phyloP scores from a whole-genome alignment of 352 stramenopile species.

The Phytophthora fragariaefolia region DNA sequence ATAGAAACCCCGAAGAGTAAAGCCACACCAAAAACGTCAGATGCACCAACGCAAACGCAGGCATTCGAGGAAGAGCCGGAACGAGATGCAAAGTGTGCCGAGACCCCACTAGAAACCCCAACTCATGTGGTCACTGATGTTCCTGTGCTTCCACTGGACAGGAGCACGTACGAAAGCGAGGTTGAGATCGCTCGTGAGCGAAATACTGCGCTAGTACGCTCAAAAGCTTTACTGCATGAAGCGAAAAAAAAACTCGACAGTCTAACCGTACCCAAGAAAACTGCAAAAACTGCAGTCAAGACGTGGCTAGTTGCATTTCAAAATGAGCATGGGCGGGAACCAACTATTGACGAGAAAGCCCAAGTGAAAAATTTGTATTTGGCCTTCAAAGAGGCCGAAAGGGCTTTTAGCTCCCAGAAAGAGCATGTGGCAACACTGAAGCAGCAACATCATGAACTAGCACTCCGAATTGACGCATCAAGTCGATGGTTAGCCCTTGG shows the following conservation, averaged over 20 bases:
- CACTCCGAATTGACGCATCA: conserved; percentile 57
- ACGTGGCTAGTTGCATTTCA: conserved; percentile 70
- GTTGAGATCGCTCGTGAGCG: conserved; percentile 51
- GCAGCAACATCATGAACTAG: conserved; percentile 48
- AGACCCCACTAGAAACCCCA: not conserved
- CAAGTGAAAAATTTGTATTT: conserved; percentile 81
- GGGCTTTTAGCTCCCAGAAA: conserved; percentile 55
- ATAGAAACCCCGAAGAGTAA: conserved; percentile 33
- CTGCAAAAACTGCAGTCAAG: conserved; percentile 69
- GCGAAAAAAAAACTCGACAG: conserved; percentile 46
- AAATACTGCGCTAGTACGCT: conserved; percentile 50
- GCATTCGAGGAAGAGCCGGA: conserved; percentile 11
- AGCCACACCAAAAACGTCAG: conserved; percentile 7
- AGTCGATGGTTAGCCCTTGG: conserved; percentile 58
- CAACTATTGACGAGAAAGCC: conserved; percentile 80
- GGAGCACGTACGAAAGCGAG: conserved; percentile 54
- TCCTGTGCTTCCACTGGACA: conserved; percentile 20
- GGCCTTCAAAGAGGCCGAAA: conserved; percentile 76
- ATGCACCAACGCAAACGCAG: conserved; percentile 21
- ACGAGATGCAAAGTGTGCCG: not conserved
- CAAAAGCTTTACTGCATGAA: conserved; percentile 45
- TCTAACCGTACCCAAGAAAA: conserved; percentile 50
- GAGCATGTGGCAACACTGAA: conserved; percentile 46
- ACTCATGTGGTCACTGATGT: no score
- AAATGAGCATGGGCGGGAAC: conserved; percentile 50